Evolutionary conservation across 1,284 basidiomycete genomes (phyloP).

Genomic region (Blastosporella zonata): DNA sequence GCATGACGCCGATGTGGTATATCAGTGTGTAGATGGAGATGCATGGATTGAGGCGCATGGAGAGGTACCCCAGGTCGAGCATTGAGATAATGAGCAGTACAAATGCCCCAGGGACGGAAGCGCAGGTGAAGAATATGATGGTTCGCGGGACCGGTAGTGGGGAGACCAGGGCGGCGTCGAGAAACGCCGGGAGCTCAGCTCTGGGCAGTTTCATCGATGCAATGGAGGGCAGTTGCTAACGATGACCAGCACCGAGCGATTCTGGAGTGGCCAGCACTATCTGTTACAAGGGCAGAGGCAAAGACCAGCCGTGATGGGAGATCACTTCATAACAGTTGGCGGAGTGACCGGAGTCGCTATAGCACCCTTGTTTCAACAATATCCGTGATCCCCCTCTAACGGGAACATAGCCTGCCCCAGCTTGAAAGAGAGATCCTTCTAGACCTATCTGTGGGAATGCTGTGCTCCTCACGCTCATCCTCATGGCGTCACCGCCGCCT

Average conservation of each 20-base stretch:
- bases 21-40: conserved; percentile 29
- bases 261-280: conserved; percentile 28
- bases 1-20: conserved; percentile 26
- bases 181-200: conserved; percentile 18
- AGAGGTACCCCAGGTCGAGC: conserved; percentile 33
- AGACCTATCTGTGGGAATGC: not conserved
- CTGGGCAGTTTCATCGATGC: conserved; percentile 14
- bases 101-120: conserved; percentile 24
- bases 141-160: conserved; percentile 22
- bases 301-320: conserved; percentile 5
- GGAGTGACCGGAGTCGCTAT: conserved; percentile 5
- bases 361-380: conserved; percentile 6
- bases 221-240: conserved; percentile 12
- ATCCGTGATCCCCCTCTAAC: not conserved
- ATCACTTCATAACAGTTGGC: conserved; percentile 2
- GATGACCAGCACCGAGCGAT: conserved; percentile 22
- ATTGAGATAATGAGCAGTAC: conserved; percentile 29
- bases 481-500: not conserved
- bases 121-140: conserved; percentile 27
- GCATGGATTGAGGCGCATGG: conserved; percentile 31
- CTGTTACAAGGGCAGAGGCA: conserved; percentile 15
- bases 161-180: conserved; percentile 10
- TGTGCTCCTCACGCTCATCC: not conserved
- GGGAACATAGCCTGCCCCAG: not conserved
- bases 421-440: not conserved